A percentile compares a stretch with the other conserved stretches of the same genome.
Conservation (phyloP, 2,329 filamentous ascomycete genomes). For the Venturia pyrina region DNA sequence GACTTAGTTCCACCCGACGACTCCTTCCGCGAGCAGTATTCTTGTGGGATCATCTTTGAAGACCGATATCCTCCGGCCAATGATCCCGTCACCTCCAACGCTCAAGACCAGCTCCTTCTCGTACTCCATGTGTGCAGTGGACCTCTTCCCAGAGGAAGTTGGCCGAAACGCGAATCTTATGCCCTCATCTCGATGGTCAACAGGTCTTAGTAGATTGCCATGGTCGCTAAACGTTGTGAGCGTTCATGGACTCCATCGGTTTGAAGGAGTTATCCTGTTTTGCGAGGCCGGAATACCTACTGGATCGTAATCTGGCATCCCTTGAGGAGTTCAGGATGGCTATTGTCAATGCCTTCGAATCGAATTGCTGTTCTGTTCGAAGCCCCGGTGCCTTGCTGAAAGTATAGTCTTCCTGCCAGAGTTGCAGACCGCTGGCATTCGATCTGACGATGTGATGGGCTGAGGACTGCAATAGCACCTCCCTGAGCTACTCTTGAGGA, state of each 20-base stretch:
- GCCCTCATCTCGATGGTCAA: background rate
- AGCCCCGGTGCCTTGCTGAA: background rate
- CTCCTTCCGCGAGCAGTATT: slow-evolving; percentile 6
- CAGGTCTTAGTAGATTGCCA: background rate
- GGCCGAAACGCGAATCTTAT: slow-evolving; percentile 2
- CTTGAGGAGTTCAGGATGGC: background rate
- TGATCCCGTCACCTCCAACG: slow-evolving; percentile 8
- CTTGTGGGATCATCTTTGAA: background rate
- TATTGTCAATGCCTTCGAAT: background rate
- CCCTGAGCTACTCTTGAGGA: slow-evolving; percentile 1
- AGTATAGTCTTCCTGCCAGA: slow-evolving; percentile 5
- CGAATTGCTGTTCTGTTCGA: background rate
- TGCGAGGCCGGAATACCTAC: background rate
- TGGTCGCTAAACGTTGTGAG: background rate
- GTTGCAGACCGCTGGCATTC: background rate
- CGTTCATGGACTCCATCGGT: background rate
- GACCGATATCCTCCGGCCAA: slow-evolving; percentile 10
- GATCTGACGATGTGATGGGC: background rate
- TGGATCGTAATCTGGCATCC: slow-evolving; percentile 6
- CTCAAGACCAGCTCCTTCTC: slow-evolving; percentile 4
- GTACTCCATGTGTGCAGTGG: slow-evolving; percentile 3
- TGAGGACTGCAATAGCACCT: slow-evolving; percentile 9
- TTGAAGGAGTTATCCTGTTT: background rate
- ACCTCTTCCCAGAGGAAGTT: background rate
- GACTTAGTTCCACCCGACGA: slow-evolving; percentile 12